phyloP scores from a whole-genome alignment of 352 stramenopile species.

The Phytophthora melonis region DNA sequence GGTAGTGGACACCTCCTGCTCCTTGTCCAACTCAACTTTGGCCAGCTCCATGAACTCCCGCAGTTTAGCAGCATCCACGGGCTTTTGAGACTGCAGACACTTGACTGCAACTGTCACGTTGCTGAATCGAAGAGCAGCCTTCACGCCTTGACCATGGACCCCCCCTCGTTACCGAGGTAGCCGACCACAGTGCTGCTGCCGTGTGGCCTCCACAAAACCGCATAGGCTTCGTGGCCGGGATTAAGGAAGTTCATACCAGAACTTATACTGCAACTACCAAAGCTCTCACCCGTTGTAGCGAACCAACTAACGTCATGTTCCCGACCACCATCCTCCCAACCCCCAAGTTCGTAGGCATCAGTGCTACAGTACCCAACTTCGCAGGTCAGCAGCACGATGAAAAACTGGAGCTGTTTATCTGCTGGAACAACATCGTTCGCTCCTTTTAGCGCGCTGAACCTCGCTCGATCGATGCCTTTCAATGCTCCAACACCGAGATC shows the following conservation, averaged over 20 bases:
- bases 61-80: background rate
- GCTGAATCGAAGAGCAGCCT: background rate
- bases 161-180: slow-evolving; percentile 6
- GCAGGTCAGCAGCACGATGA: slow-evolving; percentile 9
- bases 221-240: background rate
- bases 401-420: slow-evolving; percentile 18
- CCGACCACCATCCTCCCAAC: background rate
- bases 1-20: no score
- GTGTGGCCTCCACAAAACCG: background rate
- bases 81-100: background rate
- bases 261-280: background rate
- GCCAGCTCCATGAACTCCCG: background rate
- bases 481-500: slow-evolving; percentile 18
- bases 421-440: slow-evolving; percentile 4
- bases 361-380: background rate
- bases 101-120: background rate
- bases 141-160: background rate
- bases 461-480: slow-evolving; percentile 21
- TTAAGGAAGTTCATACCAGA: slow-evolving; percentile 6
- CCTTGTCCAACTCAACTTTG: background rate
- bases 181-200: background rate
- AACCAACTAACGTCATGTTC: background rate
- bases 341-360: background rate
- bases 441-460: slow-evolving; percentile 7
- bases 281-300: background rate